These are phyloP conservation scores for Pelargonium nanum DNA, from an alignment of 345 rosid genomes.

Conservation along the genomic window DNA sequence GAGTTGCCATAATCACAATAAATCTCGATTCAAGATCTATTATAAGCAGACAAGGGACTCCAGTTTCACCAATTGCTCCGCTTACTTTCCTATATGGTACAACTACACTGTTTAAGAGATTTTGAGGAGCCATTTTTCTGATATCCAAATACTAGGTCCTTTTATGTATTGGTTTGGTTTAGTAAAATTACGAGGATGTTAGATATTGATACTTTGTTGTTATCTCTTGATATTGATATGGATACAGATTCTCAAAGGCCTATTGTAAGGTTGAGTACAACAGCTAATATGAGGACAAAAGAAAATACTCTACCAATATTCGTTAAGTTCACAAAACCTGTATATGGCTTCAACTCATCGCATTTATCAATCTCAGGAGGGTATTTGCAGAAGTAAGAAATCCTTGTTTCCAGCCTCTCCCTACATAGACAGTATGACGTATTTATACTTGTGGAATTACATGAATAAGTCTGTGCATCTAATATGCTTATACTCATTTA, in stretches of 20 bases:
- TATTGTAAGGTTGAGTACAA: slow-evolving; percentile 57
- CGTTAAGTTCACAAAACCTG: slow-evolving; percentile 71
- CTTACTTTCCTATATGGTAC: slow-evolving; percentile 77
- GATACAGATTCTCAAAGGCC: slow-evolving; percentile 75
- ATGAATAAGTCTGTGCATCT: too few relatives aligned
- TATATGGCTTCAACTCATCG: slow-evolving; percentile 77
- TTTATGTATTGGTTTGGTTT: background rate
- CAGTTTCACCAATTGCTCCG: slow-evolving; percentile 64
- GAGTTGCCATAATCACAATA: slow-evolving; percentile 46
- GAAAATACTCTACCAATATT: slow-evolving; percentile 42
- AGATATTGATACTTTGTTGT: background rate
- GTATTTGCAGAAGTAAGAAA: slow-evolving; percentile 57
- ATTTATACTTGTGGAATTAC: background rate
- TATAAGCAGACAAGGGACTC: slow-evolving; percentile 64
- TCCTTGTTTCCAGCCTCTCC: slow-evolving; percentile 7
- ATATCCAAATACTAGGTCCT: background rate
- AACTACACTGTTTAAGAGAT: slow-evolving; percentile 5
- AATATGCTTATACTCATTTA: too few relatives aligned
- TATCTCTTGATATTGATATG: too few relatives aligned
- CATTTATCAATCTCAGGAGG: slow-evolving; percentile 66
- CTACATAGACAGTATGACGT: background rate
- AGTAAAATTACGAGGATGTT: too few relatives aligned
- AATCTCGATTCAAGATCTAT: slow-evolving; percentile 33
- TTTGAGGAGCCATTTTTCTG: background rate
- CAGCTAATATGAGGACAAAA: slow-evolving; percentile 56